Conservation (phyloP, 257 asterid genomes). For the Nicotiana paniculata region DNA sequence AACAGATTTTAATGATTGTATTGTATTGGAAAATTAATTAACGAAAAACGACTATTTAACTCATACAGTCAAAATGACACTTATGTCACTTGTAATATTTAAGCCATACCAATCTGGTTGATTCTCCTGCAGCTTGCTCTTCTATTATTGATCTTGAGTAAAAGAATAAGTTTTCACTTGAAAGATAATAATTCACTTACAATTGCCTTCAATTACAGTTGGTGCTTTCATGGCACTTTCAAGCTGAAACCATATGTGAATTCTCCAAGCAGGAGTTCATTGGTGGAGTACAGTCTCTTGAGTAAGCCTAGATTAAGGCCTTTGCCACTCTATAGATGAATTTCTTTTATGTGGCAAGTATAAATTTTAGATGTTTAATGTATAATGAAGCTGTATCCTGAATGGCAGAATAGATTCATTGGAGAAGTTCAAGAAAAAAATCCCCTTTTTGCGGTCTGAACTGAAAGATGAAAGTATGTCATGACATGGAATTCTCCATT, state of each 20-base stretch:
- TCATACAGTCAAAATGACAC: neutral
- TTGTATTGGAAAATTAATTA: neutral
- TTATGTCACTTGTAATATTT: neutral
- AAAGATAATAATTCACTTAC: neutral
- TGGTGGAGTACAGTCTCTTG: slow-evolving; percentile 84
- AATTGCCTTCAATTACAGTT: slow-evolving; percentile 24
- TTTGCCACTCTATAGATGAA: neutral
- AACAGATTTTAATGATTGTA: neutral
- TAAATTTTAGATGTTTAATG: neutral
- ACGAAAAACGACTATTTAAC: neutral
- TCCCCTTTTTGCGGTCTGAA: slow-evolving; percentile 83
- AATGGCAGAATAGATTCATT: slow-evolving; percentile 78
- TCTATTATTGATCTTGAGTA: neutral
- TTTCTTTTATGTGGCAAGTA: neutral
- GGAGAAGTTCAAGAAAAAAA: slow-evolving; percentile 87
- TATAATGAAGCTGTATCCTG: neutral
- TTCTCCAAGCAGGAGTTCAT: slow-evolving; percentile 86
- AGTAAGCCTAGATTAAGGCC: slow-evolving; percentile 41
- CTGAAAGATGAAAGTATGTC: slow-evolving; percentile 91
- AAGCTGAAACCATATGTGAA: slow-evolving; percentile 94
- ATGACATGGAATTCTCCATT: slow-evolving; percentile 9
- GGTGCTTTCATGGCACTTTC: slow-evolving; percentile 72
- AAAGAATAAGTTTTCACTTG: neutral
- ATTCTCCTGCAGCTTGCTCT: neutral
- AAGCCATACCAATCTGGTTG: neutral